Evolutionary conservation across 1,284 basidiomycete genomes (phyloP).

Genomic region (Schizopora paradoxa): DNA sequence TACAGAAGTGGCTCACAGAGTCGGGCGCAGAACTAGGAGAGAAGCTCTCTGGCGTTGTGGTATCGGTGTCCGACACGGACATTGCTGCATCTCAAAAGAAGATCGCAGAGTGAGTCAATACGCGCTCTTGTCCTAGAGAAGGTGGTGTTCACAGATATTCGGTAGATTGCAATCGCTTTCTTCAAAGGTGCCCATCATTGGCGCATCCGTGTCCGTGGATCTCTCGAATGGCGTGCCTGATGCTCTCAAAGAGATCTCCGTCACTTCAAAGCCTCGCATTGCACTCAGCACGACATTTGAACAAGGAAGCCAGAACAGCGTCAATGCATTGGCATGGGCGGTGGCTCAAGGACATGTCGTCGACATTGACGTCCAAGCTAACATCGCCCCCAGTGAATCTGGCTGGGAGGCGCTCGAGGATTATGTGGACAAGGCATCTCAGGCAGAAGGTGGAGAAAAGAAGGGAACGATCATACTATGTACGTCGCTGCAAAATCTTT

Average conservation of each 20-base stretch:
- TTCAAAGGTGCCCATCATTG: conserved; percentile 39
- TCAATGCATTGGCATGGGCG: conserved; percentile 57
- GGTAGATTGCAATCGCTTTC: conserved; percentile 33
- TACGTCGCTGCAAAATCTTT: conserved; percentile 35
- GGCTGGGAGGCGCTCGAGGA: conserved; percentile 74
- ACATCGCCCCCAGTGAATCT: conserved; percentile 43
- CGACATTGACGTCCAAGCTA: conserved; percentile 60
- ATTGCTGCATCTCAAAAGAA: conserved; percentile 13
- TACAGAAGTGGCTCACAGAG: conserved; percentile 48
- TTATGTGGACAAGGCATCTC: conserved; percentile 55
- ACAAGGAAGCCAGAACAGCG: conserved; percentile 38
- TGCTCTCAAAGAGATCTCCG: conserved; percentile 34
- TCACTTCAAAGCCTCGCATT: conserved; percentile 37
- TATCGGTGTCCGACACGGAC: conserved; percentile 36
- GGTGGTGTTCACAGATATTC: not conserved
- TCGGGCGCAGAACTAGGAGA: conserved; percentile 40
- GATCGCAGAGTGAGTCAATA: conserved; percentile 21
- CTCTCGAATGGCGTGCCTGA: conserved; percentile 41
- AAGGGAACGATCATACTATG: conserved; percentile 67
- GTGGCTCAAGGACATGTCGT: conserved; percentile 55
- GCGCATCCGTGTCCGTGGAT: conserved; percentile 52
- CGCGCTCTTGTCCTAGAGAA: not conserved
- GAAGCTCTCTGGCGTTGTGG: conserved; percentile 47
- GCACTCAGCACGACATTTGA: conserved; percentile 55
- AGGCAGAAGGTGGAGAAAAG: conserved; percentile 17